Conservation (phyloP, 345 rosid species). For the Citrus unshiu region DNA sequence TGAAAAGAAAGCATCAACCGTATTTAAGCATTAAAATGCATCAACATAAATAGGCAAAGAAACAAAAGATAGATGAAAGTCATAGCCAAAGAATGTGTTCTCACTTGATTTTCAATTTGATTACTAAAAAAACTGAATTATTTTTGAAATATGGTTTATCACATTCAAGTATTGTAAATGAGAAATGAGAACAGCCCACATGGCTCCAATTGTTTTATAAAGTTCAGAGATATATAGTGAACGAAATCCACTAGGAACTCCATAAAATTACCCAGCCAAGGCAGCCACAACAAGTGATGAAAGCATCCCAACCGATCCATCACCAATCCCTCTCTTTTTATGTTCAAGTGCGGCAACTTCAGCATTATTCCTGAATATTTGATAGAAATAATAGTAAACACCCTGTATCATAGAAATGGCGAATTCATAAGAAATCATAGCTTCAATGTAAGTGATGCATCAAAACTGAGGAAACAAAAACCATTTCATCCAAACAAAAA, state of each 20-base stretch:
- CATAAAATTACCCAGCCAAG: constrained; percentile 64
- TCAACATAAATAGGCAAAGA: background rate
- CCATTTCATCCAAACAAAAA: constrained; percentile 1
- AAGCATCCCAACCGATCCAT: constrained; percentile 94
- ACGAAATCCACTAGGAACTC: constrained; percentile 6
- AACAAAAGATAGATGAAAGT: background rate
- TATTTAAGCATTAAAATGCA: constrained; percentile 12
- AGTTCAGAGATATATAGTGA: background rate
- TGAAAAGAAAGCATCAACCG: constrained; percentile 20
- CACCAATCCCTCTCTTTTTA: constrained; percentile 70
- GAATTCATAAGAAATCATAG: constrained; percentile 30
- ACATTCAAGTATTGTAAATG: background rate
- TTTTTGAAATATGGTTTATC: background rate
- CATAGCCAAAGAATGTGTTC: background rate
- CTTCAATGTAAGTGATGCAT: background rate
- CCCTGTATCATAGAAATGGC: constrained; percentile 70
- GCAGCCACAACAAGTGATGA: constrained; percentile 96
- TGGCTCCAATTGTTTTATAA: background rate
- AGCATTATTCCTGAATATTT: constrained; percentile 94
- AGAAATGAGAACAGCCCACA: background rate
- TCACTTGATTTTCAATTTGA: background rate
- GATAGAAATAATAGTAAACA: constrained; percentile 99
- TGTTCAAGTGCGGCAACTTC: constrained; percentile 60
- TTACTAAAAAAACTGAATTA: background rate
- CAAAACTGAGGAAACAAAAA: background rate